Evolutionary conservation across 1,139 yeast genomes (phyloP), one percentile per base, ranked within the genome.

Genomic region (Saccharomyces pastorianus): DNA sequence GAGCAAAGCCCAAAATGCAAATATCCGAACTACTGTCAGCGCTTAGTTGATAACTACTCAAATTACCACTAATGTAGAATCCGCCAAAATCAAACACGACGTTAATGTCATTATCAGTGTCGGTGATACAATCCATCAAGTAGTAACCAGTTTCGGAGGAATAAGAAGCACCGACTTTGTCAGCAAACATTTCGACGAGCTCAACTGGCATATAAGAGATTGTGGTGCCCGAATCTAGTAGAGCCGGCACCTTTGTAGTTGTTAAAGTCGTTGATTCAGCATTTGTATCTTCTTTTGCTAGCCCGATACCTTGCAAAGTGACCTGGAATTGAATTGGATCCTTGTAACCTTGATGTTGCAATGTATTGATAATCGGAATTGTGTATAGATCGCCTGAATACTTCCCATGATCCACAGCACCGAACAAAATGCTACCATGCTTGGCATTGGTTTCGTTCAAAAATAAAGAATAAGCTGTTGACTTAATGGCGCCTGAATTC

Each of bases 191-290:
- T 2, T 63, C 59, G 9, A 80, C 64, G 32, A 78, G 61, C 13
- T 59, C 64, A 1, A 61, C 50, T 27, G 88, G 85, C 8, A 83
- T 63, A 61, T 78, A 79, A 2, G 84, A 75, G 53, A 81, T 68
- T 3, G 91, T 80, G 11, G 89, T 80, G 53, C 91, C 91, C 1
- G 88, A 79, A 68, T 85, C 93, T 47, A 85, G 69, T 48, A 82
- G 67, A 3, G 83, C 86, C 1, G 80, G 72, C 29, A 62, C 56
- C 11, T 63, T 54, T 4, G 62, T 58, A 9, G 61, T 53, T 0
- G 68, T 58, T 47, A 61, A 67, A 61, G 67, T 59, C 13, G 51
- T 50, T 46, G 61, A 56, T 27, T 55, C 50, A 49, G 68, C 51
- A 23, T 71, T 66, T 42, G 69, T 68, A 49, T 69, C 52, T 17